Evolutionary conservation across 495 filamentous ascomycete genomes (phyloP).

Genomic region (Penicillium pulvis): DNA sequence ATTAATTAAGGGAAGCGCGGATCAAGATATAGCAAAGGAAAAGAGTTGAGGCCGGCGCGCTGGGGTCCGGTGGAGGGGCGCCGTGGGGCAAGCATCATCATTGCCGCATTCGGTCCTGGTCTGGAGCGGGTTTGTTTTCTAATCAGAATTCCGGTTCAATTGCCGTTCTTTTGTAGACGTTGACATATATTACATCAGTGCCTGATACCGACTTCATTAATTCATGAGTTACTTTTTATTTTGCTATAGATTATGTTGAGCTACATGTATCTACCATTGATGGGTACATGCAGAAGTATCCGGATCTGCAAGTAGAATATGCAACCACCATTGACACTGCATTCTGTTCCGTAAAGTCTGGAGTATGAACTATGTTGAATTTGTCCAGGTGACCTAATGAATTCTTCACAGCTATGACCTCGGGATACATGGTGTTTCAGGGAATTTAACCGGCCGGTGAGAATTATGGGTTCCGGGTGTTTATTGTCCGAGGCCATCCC

Average conservation of each 20-base stretch:
- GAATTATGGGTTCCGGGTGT: background rate
- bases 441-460: slow-evolving; percentile 2
- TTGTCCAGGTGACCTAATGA: background rate
- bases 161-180: background rate
- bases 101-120: slow-evolving; percentile 30
- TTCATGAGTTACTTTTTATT: background rate
- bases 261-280: background rate
- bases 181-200: background rate
- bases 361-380: background rate
- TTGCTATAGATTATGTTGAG: background rate
- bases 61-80: slow-evolving; percentile 44
- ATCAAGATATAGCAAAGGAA: slow-evolving; percentile 15
- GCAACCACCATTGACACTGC: background rate
- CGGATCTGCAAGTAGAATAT: background rate
- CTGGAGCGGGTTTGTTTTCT: slow-evolving; percentile 15
- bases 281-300: background rate
- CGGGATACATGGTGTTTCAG: background rate
- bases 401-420: background rate
- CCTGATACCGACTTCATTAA: background rate
- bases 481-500: background rate
- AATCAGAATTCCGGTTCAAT: slow-evolving; percentile 2
- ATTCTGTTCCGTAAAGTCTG: background rate
- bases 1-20: slow-evolving; percentile 14
- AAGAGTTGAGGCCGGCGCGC: slow-evolving; percentile 41
- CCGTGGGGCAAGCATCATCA: slow-evolving; percentile 38